Conservation (phyloP, 2,329 filamentous ascomycete genomes). For the Aspergillus terreus region DNA sequence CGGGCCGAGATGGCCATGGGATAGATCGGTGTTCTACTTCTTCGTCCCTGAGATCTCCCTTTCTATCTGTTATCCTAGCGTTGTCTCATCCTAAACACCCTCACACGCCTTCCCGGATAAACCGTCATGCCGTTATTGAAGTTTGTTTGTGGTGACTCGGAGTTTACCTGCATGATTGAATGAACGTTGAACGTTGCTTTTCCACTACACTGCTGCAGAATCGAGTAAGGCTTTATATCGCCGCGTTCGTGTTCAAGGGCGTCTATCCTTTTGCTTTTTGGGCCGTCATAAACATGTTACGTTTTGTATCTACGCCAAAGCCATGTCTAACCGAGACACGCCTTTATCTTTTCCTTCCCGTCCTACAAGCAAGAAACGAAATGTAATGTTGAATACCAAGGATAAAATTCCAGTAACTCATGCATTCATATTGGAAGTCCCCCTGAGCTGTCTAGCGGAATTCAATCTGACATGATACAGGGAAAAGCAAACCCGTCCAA, state of each 20-base stretch:
- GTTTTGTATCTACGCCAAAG: not conserved
- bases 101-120: not conserved
- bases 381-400: not conserved
- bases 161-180: slow-evolving; percentile 6
- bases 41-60: not conserved
- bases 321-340: not conserved
- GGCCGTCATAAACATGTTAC: not conserved
- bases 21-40: slow-evolving; percentile 14
- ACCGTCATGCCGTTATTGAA: slow-evolving; percentile 8
- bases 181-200: slow-evolving; percentile 1
- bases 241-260: not conserved
- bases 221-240: not conserved
- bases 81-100: not conserved
- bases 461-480: not conserved
- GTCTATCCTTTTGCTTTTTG: not conserved
- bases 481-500: not conserved
- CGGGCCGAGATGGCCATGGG: slow-evolving; percentile 98
- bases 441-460: too few species aligned
- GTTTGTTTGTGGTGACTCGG: slow-evolving; percentile 1
- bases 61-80: not conserved
- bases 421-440: too few species aligned
- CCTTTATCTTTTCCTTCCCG: not conserved
- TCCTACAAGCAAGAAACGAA: not conserved
- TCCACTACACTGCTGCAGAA: not conserved
- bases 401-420: too few species aligned